Base-by-base conservation (phyloP, 768 basidiomycete species). In the Hortiboletus campestris region DNA sequence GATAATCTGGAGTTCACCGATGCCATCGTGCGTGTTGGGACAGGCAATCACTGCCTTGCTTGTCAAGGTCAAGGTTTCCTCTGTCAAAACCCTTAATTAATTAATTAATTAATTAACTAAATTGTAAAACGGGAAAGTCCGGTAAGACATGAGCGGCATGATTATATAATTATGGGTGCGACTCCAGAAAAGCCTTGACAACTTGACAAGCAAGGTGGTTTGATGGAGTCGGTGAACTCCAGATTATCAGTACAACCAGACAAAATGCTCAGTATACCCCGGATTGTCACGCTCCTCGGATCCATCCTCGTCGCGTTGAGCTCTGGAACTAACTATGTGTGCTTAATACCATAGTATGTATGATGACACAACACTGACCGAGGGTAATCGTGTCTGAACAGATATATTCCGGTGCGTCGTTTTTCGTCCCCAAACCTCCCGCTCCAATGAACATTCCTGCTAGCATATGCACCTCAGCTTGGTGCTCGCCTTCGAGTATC, bases 391-490 rank as follows among this genome's bases (percentile, higher is more conserved):
- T 17, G 8, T 42, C 19, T n/a, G 19, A 46, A 29, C 34, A 71
- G 69, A 62, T 71, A 52, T 71, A 66, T 36, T 71, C 70, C 46
- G 71, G 70, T 69, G 35, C 10, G 67, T 56, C 14, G 19, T 47
- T 19, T 11, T 20, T 48, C 28, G 12, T 6, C 2, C 11, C 17
- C 10, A 1, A 9, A 14, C 2, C 12, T 34, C 4, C 5, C 19
- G 3, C 22, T 31, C 22, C 11, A 13, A 48, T 55, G 48, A 51
- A 48, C 20, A 19, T 50, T 39, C 36, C 25, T 35, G 35, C 56
- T 56, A 86, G 93, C 91, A 19, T 97, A 94, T 68, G 84, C 89
- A 2, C 93, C 94, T 0, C 93, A 96, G 67, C 80, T 96, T 6
- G 90, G 89, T 2, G 73, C 84, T n/a, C 81, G 84, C 39, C 80